Base-by-base conservation (phyloP, 2,329 filamentous ascomycete genomes). In the Coleophoma crateriformis region DNA sequence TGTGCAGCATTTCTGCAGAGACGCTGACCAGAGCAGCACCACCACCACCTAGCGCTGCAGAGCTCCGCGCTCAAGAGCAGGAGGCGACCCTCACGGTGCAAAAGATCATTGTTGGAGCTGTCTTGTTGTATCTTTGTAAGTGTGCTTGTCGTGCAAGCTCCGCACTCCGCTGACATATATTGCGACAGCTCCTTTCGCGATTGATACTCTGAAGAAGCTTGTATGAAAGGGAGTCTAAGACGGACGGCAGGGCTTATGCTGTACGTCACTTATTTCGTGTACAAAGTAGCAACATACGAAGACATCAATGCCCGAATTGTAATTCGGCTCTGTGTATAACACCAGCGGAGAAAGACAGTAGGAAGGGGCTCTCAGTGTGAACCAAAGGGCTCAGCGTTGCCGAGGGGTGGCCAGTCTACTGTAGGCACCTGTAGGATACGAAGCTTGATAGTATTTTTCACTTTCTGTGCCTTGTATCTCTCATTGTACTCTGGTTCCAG, bases 91-190 rank as follows among this genome's bases (percentile, higher is more conserved):
- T 77, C 59, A 86, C 84, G 46, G 73, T 92, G 58, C 82, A 87
- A 71, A 77, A 76, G 61, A 85, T 85, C 54, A 65, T 85, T 49
- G 77, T 80, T 37, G 81, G 82, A 14, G 84, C 83, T 55, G 74
- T 84, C 37, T 68, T 87, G 45, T 77, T 94, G 45, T 92, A 92
- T 66, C 71, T 94, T 53, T 89, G 88, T 94, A 81, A 50, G 86
- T 56, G 27, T 34, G n/a, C 45, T 3, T 19, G n/a, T 27, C 22
- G 34, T 19, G 8, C 40, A 7, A 14, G 19, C 17, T 15, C 39
- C 14, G 41, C 1, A 33, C 46, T 15, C 7, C 8, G 8, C 33
- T 33, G 19, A 41, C 14, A n/a, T 22, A 39, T 14, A 22, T 6
- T 40, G 12, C 12, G 46, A 37, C 56, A 80, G 78, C 78, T 51